phyloP scores from a whole-genome alignment of 352 stramenopile species.

The Phytophthora kernoviae region DNA sequence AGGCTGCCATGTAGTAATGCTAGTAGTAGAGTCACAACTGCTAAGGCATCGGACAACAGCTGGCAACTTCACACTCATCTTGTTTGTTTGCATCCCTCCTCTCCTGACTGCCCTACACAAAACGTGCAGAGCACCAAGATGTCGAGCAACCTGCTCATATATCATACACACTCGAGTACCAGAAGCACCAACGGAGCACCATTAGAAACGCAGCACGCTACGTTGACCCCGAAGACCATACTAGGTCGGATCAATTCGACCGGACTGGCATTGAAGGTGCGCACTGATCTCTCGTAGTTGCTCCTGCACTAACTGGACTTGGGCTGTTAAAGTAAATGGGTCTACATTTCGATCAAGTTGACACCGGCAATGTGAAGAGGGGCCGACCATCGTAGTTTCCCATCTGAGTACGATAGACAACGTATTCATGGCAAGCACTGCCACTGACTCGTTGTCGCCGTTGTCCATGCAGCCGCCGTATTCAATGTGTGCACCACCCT shows the following conservation, averaged over 20 bases:
- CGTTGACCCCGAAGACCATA: background rate
- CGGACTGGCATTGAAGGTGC: background rate
- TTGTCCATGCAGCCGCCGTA: constrained; percentile 74
- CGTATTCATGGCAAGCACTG: constrained; percentile 65
- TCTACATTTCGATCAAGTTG: constrained; percentile 17
- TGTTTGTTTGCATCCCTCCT: background rate
- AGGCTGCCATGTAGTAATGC: too few relatives aligned
- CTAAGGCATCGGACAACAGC: too few relatives aligned
- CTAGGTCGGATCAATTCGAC: background rate
- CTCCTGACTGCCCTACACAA: background rate
- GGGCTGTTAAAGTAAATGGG: constrained; percentile 20
- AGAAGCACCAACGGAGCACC: background rate
- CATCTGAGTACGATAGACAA: constrained; percentile 69
- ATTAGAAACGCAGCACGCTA: background rate
- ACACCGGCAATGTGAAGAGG: constrained; percentile 58
- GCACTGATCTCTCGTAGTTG: constrained; percentile 2
- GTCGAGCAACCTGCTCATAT: constrained; percentile 16
- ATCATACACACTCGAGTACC: constrained; percentile 23
- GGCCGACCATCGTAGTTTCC: constrained; percentile 65
- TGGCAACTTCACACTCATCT: too few relatives aligned
- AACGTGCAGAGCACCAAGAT: background rate
- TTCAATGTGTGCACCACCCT: constrained; percentile 60
- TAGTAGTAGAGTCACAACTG: too few relatives aligned
- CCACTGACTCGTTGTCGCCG: constrained; percentile 50
- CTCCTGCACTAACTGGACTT: constrained; percentile 12